Percentiles rank a stretch among this genome's conserved stretches.
Conservation (phyloP, 768 basidiomycete genomes). For the Hysterangium stoloniferum region DNA sequence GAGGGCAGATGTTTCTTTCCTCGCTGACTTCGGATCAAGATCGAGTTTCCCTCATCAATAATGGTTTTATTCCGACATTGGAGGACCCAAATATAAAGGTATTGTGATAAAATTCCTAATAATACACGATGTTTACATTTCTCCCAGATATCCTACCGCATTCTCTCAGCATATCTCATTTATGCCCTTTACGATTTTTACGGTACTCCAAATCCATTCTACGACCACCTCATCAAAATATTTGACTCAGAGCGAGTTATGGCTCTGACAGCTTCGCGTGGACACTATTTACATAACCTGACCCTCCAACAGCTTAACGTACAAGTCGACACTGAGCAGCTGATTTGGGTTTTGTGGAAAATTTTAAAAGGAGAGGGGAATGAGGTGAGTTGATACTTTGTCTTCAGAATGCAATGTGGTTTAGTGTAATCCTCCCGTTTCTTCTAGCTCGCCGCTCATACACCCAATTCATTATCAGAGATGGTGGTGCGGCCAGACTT, state of each 20-base stretch:
- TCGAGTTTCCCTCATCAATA: slow-evolving; percentile 4
- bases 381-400: slow-evolving; percentile 44
- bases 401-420: not conserved
- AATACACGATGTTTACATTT: not conserved
- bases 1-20: slow-evolving; percentile 55
- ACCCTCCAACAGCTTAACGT: slow-evolving; percentile 29
- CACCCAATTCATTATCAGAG: slow-evolving; percentile 65
- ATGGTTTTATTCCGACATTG: slow-evolving; percentile 6
- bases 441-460: slow-evolving; percentile 72
- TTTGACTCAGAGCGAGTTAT: slow-evolving; percentile 62
- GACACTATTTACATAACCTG: not conserved
- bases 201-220: slow-evolving; percentile 77
- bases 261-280: slow-evolving; percentile 32
- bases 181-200: slow-evolving; percentile 76
- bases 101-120: not conserved
- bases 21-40: slow-evolving; percentile 1
- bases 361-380: slow-evolving; percentile 76
- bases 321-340: slow-evolving; percentile 58
- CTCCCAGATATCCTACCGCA: slow-evolving; percentile 46
- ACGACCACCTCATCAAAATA: slow-evolving; percentile 57
- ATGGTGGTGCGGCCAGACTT: too few species aligned
- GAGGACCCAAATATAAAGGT: slow-evolving; percentile 5
- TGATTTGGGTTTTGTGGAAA: slow-evolving; percentile 86
- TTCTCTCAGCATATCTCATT: slow-evolving; percentile 72
- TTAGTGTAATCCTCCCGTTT: slow-evolving; percentile 11